A percentile compares a stretch with the other conserved stretches of the same genome.
phyloP scores from a whole-genome alignment of 768 basidiomycete genomes.

The Hemileccinum rubropunctum region DNA sequence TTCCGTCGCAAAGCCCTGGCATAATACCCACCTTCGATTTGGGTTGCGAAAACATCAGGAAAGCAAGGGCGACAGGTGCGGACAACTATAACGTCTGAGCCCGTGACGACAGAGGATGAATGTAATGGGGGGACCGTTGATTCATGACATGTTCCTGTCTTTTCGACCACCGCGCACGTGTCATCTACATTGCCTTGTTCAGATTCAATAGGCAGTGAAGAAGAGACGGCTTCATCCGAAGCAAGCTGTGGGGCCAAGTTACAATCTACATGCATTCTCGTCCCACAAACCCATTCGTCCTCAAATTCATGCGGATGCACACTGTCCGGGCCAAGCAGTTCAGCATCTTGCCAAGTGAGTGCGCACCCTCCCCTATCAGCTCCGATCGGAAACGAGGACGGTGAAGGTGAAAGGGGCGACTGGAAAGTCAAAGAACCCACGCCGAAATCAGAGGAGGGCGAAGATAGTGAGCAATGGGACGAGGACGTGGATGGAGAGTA shows the following conservation, averaged over 20 bases:
- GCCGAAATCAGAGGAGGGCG: slow-evolving; percentile 19
- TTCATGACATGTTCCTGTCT: slow-evolving; percentile 4
- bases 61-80: slow-evolving; percentile 62
- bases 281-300: slow-evolving; percentile 30
- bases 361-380: slow-evolving; percentile 19
- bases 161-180: slow-evolving; percentile 4
- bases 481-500: slow-evolving; percentile 19
- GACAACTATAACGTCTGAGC: slow-evolving; percentile 46
- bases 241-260: slow-evolving; percentile 6
- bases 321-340: slow-evolving; percentile 45
- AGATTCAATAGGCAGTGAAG: not conserved
- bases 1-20: not conserved
- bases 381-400: slow-evolving; percentile 10
- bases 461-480: slow-evolving; percentile 16
- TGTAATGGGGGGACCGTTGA: not conserved
- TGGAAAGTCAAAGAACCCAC: slow-evolving; percentile 13
- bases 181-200: slow-evolving; percentile 3
- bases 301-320: slow-evolving; percentile 43
- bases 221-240: not conserved
- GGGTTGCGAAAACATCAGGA: slow-evolving; percentile 63
- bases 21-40: slow-evolving; percentile 60
- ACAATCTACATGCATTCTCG: slow-evolving; percentile 11
- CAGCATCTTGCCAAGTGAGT: slow-evolving; percentile 42
- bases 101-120: slow-evolving; percentile 3
- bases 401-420: slow-evolving; percentile 14